Conservation (phyloP, 2,329 filamentous ascomycete genomes). For the Neonectria magnoliae region DNA sequence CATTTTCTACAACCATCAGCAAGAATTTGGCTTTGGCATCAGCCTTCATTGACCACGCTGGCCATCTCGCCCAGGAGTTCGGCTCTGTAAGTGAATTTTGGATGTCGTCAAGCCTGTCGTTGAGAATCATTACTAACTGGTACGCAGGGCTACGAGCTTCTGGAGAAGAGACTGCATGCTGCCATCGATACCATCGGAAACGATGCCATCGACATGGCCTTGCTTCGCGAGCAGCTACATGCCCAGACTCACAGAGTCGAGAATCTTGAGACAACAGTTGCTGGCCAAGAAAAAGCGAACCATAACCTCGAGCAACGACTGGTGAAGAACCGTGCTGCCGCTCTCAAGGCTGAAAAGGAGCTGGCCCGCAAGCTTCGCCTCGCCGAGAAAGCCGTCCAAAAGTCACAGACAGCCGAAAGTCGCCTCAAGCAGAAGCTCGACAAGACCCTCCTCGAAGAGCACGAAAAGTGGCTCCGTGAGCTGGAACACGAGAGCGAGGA, state of each 20-base stretch:
- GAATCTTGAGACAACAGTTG: not conserved
- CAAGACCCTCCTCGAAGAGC: conserved; percentile 9
- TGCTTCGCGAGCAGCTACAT: conserved; percentile 1
- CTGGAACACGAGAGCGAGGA: conserved; percentile 2
- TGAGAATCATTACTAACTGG: not conserved
- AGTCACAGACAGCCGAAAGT: not conserved
- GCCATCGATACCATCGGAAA: conserved; percentile 12
- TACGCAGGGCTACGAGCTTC: conserved; percentile 1
- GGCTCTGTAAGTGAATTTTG: not conserved
- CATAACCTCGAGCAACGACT: not conserved
- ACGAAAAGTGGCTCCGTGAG: conserved; percentile 1
- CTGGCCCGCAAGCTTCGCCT: not conserved
- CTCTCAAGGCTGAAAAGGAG: conserved; percentile 6
- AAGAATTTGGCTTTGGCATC: conserved; percentile 3
- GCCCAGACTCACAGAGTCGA: not conserved
- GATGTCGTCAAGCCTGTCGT: not conserved
- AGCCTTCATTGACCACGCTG: conserved; percentile 8
- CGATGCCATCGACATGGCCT: conserved; percentile 6
- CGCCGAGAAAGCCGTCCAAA: not conserved
- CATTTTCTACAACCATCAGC: not conserved
- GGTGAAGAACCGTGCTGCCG: not conserved
- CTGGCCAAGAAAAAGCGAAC: not conserved
- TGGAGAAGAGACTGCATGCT: conserved; percentile 4
- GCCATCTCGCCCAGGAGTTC: not conserved
- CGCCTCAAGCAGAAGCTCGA: conserved; percentile 6